These are phyloP conservation scores for Hypoxylon sp. DNA, from an alignment of 2,329 filamentous ascomycete genomes.

Conservation along the genomic window DNA sequence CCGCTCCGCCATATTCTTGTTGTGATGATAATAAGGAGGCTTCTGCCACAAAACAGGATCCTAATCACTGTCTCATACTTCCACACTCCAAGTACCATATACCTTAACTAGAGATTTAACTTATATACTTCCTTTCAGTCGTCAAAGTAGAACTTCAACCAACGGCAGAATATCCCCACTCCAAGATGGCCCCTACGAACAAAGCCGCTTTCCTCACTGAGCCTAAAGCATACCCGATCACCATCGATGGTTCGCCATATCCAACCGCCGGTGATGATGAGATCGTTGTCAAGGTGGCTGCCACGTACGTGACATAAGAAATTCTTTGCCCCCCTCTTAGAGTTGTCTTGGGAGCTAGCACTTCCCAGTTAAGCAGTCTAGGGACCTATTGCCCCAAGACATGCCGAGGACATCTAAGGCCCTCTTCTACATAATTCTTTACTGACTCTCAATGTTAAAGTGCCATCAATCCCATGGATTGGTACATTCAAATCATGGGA, in stretches of 20 bases:
- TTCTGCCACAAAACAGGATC: background rate
- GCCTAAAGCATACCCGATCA: conserved; percentile 36
- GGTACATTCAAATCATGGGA: conserved; percentile 48
- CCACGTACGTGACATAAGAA: conserved; percentile 30
- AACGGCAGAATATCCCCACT: background rate
- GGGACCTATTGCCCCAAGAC: background rate
- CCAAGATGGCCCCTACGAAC: conserved; percentile 47
- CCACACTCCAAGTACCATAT: background rate
- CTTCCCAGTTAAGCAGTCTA: background rate
- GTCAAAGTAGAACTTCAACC: background rate
- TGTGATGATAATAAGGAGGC: background rate
- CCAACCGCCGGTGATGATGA: conserved; percentile 38
- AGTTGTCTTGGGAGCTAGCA: background rate
- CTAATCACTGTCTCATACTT: background rate
- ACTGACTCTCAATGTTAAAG: background rate
- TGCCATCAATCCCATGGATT: conserved; percentile 56
- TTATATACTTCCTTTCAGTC: background rate
- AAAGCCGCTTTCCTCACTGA: conserved; percentile 43
- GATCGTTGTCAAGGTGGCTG: conserved; percentile 52
- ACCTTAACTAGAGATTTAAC: background rate
- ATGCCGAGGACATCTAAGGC: background rate
- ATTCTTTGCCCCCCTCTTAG: background rate
- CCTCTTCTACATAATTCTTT: background rate
- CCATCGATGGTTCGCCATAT: conserved; percentile 36
- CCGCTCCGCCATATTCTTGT: conserved; percentile 7